phyloP scores from a whole-genome alignment of 2,329 filamentous ascomycete species.

The Tetracladium maxilliforme region DNA sequence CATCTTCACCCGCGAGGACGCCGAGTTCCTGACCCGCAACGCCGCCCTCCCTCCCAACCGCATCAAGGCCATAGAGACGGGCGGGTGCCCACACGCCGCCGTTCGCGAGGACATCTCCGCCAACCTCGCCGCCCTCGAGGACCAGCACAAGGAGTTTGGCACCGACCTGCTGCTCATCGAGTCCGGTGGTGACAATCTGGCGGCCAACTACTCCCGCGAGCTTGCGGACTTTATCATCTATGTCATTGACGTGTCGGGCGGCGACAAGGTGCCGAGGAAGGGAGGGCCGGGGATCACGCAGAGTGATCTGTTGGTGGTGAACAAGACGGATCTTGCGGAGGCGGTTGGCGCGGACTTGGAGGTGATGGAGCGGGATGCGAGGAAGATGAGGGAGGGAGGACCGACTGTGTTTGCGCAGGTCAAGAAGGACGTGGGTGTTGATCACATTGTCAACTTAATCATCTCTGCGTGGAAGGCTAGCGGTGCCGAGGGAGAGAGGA shows the following conservation, averaged over 20 bases:
- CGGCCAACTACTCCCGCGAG: conserved; percentile 91
- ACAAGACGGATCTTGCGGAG: conserved; percentile 92
- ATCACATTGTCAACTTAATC: conserved; percentile 79
- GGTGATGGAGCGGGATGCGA: conserved; percentile 89
- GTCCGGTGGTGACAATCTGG: conserved; percentile 89
- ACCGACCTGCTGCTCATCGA: conserved; percentile 88
- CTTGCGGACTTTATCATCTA: conserved; percentile 97
- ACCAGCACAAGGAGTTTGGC: conserved; percentile 66
- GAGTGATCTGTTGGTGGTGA: conserved; percentile 83
- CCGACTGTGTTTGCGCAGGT: conserved; percentile 95
- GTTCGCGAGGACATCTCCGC: conserved; percentile 93
- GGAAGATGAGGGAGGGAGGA: conserved; percentile 89
- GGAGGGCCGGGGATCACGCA: conserved; percentile 95
- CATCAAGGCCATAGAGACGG: conserved; percentile 93
- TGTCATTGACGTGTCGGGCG: conserved; percentile 91
- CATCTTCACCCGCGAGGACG: conserved; percentile 97
- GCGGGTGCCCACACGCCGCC: conserved; percentile 91
- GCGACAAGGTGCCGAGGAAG: conserved; percentile 93
- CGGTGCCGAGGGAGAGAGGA: conserved; percentile 53
- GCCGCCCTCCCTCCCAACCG: conserved; percentile 67
- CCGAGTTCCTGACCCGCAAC: conserved; percentile 87
- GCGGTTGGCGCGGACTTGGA: conserved; percentile 77
- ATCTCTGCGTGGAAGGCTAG: conserved; percentile 85
- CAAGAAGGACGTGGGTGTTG: conserved; percentile 76
- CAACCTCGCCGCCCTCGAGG: conserved; percentile 85